phyloP scores from a whole-genome alignment of 2,329 filamentous ascomycete species.

The Camillea tinctor region DNA sequence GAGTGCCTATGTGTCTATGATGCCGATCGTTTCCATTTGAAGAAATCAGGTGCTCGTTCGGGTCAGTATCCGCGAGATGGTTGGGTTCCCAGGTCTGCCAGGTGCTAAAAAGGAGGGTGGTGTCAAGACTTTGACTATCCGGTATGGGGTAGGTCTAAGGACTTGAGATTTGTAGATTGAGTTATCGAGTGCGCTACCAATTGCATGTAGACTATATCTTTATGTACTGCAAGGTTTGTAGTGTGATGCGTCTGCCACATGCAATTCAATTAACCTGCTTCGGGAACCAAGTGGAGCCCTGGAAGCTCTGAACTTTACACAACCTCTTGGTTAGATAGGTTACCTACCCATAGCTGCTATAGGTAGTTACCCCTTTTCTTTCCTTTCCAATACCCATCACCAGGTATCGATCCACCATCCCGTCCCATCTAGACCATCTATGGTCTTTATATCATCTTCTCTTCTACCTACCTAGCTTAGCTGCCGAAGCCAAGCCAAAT shows the following conservation, averaged over 20 bases:
- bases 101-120: neutral
- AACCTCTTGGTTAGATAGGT: neutral
- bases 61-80: neutral
- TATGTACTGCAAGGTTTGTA: neutral
- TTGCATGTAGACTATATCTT: neutral
- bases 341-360: too few relatives aligned
- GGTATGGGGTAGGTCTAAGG: neutral
- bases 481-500: neutral
- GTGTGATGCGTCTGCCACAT: neutral
- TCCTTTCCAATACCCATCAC: neutral
- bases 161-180: neutral
- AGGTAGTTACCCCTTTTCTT: too few relatives aligned
- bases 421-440: neutral
- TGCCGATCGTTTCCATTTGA: constrained; percentile 14
- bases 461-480: neutral
- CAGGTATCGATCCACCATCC: neutral
- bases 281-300: neutral
- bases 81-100: neutral
- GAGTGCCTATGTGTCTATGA: constrained; percentile 1
- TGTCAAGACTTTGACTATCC: neutral
- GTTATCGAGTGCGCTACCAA: neutral
- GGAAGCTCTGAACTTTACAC: neutral
- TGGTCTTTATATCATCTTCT: neutral
- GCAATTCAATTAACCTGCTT: neutral
- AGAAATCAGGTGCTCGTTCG: constrained; percentile 5